A percentile compares a stretch with the other conserved stretches of the same genome.
These are phyloP conservation scores for Chlamydomonas reinhardtii DNA, from an alignment of 163 green algal species.

Conservation along the genomic window DNA sequence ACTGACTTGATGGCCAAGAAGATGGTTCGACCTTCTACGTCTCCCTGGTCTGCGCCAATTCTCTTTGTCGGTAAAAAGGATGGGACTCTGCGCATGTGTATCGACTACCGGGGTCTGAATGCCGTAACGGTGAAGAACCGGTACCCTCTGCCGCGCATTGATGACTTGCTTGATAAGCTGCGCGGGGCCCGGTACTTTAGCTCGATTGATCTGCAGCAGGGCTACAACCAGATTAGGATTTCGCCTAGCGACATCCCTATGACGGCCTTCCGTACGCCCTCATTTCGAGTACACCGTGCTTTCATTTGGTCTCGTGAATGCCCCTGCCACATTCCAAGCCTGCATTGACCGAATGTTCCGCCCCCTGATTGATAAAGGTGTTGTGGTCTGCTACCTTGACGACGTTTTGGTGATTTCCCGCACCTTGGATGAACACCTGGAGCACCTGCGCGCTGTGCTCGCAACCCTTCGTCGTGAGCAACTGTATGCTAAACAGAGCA, in stretches of 20 bases:
- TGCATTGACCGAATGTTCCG: constrained; percentile 29
- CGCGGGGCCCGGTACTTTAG: constrained; percentile 67
- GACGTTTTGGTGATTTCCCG: constrained; percentile 73
- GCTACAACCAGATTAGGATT: constrained; percentile 77
- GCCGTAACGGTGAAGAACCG: constrained; percentile 66
- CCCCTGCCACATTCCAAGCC: constrained; percentile 69
- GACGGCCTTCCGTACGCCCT: constrained; percentile 70
- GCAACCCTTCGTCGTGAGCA: no score
- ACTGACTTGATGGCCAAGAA: constrained; percentile 52
- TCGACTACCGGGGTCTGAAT: constrained; percentile 80
- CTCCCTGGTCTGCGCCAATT: constrained; percentile 61
- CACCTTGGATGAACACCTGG: constrained; percentile 58
- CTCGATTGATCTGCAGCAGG: constrained; percentile 67
- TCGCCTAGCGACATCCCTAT: constrained; percentile 65
- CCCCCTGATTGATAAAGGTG: constrained; percentile 51
- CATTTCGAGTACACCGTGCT: constrained; percentile 49
- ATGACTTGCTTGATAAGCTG: constrained; percentile 71
- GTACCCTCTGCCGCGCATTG: constrained; percentile 69
- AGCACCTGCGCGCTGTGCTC: constrained; percentile 48
- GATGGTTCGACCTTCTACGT: constrained; percentile 54
- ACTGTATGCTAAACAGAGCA: no score
- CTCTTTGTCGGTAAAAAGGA: constrained; percentile 73
- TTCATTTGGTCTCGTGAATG: constrained; percentile 77
- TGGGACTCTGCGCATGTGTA: constrained; percentile 60
- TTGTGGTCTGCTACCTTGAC: constrained; percentile 71